phyloP scores from a whole-genome alignment of 345 rosid genomes.

The Iberis pinnata region DNA sequence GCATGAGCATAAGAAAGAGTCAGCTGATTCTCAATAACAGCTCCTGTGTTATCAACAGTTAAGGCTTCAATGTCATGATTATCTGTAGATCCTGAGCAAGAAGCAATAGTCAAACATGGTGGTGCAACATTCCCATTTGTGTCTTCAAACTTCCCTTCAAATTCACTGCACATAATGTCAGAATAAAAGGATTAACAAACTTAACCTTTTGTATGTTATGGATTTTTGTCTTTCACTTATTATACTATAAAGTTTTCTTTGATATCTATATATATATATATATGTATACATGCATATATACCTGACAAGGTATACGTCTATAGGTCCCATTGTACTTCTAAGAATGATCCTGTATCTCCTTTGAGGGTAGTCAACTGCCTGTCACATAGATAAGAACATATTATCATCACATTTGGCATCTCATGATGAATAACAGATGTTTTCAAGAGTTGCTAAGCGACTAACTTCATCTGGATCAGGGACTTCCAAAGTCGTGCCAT shows the following conservation, averaged over 20 bases:
- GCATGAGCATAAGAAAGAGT: slow-evolving; percentile 26
- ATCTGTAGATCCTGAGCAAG: slow-evolving; percentile 55
- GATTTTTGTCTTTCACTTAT: too few species aligned
- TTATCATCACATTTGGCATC: slow-evolving; percentile 19
- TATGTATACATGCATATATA: too few species aligned
- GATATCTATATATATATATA: too few species aligned
- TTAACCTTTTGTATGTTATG: too few species aligned
- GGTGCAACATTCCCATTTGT: slow-evolving; percentile 50
- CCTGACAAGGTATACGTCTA: slow-evolving; percentile 95
- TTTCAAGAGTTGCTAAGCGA: slow-evolving; percentile 9
- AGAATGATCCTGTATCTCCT: slow-evolving; percentile 91
- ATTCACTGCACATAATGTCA: slow-evolving; percentile 48
- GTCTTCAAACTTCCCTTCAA: slow-evolving; percentile 87
- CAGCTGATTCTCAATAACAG: slow-evolving; percentile 36
- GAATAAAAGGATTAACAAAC: slow-evolving; percentile 11
- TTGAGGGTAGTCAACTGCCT: slow-evolving; percentile 72
- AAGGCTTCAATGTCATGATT: slow-evolving; percentile 40
- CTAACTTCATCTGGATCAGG: slow-evolving; percentile 94
- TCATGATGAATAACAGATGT: slow-evolving; percentile 16
- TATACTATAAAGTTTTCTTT: too few species aligned
- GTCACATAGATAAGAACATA: slow-evolving; percentile 23
- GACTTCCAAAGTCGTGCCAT: slow-evolving; percentile 94
- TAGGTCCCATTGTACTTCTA: slow-evolving; percentile 96
- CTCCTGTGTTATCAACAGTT: slow-evolving; percentile 33
- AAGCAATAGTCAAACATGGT: slow-evolving; percentile 41